phyloP scores from a whole-genome alignment of 352 stramenopile species.

The Phytopythium chamaehyphon region DNA sequence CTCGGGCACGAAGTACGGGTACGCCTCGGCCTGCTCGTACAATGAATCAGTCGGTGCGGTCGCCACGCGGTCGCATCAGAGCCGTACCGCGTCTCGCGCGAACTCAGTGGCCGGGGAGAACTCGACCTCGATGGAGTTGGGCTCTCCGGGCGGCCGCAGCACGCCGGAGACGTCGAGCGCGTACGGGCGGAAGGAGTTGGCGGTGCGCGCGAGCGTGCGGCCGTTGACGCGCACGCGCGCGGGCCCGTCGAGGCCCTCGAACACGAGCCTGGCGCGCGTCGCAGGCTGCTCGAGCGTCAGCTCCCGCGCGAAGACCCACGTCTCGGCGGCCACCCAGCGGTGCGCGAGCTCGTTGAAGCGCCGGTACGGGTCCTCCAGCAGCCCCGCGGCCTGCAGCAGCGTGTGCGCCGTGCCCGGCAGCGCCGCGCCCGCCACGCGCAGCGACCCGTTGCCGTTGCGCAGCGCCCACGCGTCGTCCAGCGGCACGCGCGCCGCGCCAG shows the following conservation, averaged over 20 bases:
- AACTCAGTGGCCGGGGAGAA: constrained; percentile 60
- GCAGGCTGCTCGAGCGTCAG: constrained; percentile 21
- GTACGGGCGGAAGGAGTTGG: constrained; percentile 70
- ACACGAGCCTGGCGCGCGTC: constrained; percentile 28
- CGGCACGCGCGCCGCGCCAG: constrained; percentile 16
- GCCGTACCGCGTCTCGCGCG: constrained; percentile 29
- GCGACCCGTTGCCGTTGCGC: constrained; percentile 46
- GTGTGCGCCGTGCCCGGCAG: constrained; percentile 72
- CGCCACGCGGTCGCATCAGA: too few relatives aligned
- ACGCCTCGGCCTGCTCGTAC: constrained; percentile 31
- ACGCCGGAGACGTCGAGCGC: constrained; percentile 27
- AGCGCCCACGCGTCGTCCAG: constrained; percentile 55
- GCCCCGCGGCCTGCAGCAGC: constrained; percentile 53
- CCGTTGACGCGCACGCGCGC: constrained; percentile 68
- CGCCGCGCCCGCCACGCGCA: constrained; percentile 39
- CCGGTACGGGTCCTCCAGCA: constrained; percentile 64
- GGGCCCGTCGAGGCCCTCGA: constrained; percentile 70
- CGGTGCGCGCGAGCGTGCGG: constrained; percentile 33
- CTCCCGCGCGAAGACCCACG: constrained; percentile 69
- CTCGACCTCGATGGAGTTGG: constrained; percentile 51
- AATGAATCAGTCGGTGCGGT: too few relatives aligned
- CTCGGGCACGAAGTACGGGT: constrained; percentile 74
- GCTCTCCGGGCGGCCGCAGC: constrained; percentile 9
- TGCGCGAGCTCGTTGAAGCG: constrained; percentile 72
- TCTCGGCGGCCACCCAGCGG: constrained; percentile 60